A percentile compares a stretch with the other conserved stretches of the same genome.
Conservation (phyloP, 1,139 yeast species). For the Nadsonia commutata region DNA sequence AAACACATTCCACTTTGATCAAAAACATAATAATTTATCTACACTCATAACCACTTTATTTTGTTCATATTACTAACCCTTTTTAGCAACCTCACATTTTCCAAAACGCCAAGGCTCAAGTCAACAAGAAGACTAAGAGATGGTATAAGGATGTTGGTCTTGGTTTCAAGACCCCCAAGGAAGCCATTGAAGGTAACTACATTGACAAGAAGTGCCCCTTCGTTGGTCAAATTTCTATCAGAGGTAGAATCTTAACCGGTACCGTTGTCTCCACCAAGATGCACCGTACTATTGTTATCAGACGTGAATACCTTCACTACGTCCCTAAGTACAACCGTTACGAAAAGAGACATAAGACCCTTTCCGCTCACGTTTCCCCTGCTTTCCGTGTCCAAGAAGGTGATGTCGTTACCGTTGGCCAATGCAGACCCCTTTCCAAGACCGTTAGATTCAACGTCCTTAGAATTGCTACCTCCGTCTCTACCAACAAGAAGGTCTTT, state of each 20-base stretch:
- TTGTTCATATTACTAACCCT: no score
- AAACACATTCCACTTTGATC: no score
- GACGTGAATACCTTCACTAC: slow-evolving; percentile 99
- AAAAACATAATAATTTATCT: no score
- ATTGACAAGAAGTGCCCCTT: slow-evolving; percentile 99
- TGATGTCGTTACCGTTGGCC: slow-evolving; percentile 98
- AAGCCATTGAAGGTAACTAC: slow-evolving; percentile 97
- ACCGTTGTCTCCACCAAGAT: slow-evolving; percentile 99
- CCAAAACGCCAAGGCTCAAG: slow-evolving; percentile 99
- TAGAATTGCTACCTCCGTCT: slow-evolving; percentile 82
- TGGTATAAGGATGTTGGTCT: slow-evolving; percentile 99
- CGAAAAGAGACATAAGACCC: slow-evolving; percentile 99
- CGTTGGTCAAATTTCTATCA: slow-evolving; percentile 91
- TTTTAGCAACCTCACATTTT: slow-evolving; percentile 97
- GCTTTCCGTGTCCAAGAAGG: slow-evolving; percentile 99
- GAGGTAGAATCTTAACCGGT: slow-evolving; percentile 95
- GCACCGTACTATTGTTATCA: slow-evolving; percentile 99
- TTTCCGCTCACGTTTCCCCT: slow-evolving; percentile 99
- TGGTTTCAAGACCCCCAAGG: slow-evolving; percentile 99
- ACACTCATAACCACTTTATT: no score
- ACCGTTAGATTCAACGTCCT: slow-evolving; percentile 99
- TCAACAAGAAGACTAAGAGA: slow-evolving; percentile 98
- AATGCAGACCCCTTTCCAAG: slow-evolving; percentile 99
- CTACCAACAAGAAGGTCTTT: slow-evolving; percentile 82
- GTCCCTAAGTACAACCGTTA: slow-evolving; percentile 99